phyloP scores from a whole-genome alignment of 352 stramenopile species.

The Phytopythium boreale region DNA sequence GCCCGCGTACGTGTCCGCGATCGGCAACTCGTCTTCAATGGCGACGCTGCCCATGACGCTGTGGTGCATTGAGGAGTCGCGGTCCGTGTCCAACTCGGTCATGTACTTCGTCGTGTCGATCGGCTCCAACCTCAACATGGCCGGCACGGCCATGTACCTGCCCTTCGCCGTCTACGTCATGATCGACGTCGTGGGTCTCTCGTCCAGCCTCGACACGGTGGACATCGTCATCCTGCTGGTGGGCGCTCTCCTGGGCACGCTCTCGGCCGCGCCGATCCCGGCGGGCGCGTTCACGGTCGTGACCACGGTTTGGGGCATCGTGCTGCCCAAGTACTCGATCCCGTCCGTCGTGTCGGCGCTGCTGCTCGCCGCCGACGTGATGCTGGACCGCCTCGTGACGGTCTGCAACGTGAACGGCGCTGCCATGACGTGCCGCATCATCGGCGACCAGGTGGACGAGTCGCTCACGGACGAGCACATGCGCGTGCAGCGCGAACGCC shows the following conservation, averaged over 20 bases:
- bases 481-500: constrained; percentile 4
- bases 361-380: constrained; percentile 60
- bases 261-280: constrained; percentile 61
- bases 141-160: constrained; percentile 75
- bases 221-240: constrained; percentile 50
- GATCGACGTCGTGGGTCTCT: constrained; percentile 48
- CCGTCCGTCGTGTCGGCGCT: constrained; percentile 61
- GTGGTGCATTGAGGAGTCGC: constrained; percentile 58
- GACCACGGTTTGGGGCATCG: constrained; percentile 69
- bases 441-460: constrained; percentile 63
- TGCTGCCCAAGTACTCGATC: constrained; percentile 46
- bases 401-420: constrained; percentile 75
- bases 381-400: constrained; percentile 71
- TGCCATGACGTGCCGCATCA: constrained; percentile 67
- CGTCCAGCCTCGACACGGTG: constrained; percentile 24
- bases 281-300: constrained; percentile 58
- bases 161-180: constrained; percentile 74
- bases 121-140: constrained; percentile 66
- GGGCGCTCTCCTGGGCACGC: constrained; percentile 52
- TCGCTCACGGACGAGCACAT: constrained; percentile 4
- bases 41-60: constrained; percentile 61
- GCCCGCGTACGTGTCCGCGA: constrained; percentile 63
- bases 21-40: constrained; percentile 78
- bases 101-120: constrained; percentile 77
- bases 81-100: constrained; percentile 47